Conservation (phyloP, 1,284 basidiomycete genomes). For the Schizopora paradoxa region DNA sequence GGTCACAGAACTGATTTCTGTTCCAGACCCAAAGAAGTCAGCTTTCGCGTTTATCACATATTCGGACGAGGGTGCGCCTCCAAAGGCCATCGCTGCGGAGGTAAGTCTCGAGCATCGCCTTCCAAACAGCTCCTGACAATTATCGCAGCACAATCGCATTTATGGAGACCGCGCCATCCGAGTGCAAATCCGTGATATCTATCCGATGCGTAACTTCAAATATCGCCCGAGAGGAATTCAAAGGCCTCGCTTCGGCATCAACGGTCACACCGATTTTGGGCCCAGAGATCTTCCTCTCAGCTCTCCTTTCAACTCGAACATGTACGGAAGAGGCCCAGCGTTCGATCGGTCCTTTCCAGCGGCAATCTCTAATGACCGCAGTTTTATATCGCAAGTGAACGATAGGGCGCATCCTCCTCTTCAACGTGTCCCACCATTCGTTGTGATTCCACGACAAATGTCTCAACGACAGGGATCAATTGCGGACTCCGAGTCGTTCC, state of each 20-base stretch:
- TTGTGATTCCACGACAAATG: no score
- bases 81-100: constrained; percentile 56
- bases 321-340: no score
- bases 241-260: constrained; percentile 7
- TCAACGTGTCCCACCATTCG: no score
- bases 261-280: no score
- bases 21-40: constrained; percentile 49
- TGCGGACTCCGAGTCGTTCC: constrained; percentile 11
- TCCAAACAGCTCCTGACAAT: constrained; percentile 8
- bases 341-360: no score
- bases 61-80: constrained; percentile 50
- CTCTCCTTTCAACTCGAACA: no score
- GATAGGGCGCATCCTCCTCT: no score
- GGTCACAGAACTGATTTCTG: constrained; percentile 1
- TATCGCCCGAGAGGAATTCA: constrained; percentile 16
- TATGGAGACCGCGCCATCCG: constrained; percentile 65
- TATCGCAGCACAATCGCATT: constrained; percentile 57
- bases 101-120: constrained; percentile 31
- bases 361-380: no score
- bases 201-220: constrained; percentile 24
- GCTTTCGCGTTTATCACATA: constrained; percentile 75
- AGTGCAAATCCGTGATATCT: constrained; percentile 46
- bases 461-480: no score
- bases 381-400: no score
- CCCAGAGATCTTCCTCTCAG: no score